phyloP scores from a whole-genome alignment of 208 protist genomes.

The Leishmania tarentolae region DNA sequence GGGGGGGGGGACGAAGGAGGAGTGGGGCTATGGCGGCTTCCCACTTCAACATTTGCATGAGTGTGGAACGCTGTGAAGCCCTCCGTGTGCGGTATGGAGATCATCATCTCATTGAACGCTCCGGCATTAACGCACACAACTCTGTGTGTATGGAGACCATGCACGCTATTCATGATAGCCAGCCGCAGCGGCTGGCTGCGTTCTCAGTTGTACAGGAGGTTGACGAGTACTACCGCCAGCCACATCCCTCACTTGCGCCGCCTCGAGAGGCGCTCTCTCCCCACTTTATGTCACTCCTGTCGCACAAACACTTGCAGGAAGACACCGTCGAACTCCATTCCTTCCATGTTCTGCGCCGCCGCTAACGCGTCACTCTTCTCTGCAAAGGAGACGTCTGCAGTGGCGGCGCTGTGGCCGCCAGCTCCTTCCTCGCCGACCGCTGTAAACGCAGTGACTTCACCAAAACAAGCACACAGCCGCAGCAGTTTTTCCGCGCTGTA shows the following conservation, averaged over 20 bases:
- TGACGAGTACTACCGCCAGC: no score
- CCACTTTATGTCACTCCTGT: constrained; percentile 10
- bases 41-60: neutral
- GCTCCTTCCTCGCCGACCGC: constrained; percentile 9
- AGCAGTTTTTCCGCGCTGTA: constrained; percentile 59
- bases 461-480: constrained; percentile 73
- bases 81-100: neutral
- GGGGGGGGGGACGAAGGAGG: neutral
- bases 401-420: neutral
- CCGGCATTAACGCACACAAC: neutral
- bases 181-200: neutral
- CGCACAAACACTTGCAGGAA: constrained; percentile 55
- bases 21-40: neutral
- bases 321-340: constrained; percentile 65
- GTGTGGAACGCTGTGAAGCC: neutral
- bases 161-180: neutral
- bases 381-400: constrained; percentile 51
- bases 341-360: constrained; percentile 72
- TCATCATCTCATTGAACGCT: neutral
- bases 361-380: constrained; percentile 59
- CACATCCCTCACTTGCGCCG: neutral
- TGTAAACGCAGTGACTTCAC: constrained; percentile 54
- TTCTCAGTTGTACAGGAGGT: neutral
- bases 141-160: neutral
- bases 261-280: neutral